Base-by-base conservation (phyloP, 805 yeast genomes). In the Kurtzmaniella fragi region DNA sequence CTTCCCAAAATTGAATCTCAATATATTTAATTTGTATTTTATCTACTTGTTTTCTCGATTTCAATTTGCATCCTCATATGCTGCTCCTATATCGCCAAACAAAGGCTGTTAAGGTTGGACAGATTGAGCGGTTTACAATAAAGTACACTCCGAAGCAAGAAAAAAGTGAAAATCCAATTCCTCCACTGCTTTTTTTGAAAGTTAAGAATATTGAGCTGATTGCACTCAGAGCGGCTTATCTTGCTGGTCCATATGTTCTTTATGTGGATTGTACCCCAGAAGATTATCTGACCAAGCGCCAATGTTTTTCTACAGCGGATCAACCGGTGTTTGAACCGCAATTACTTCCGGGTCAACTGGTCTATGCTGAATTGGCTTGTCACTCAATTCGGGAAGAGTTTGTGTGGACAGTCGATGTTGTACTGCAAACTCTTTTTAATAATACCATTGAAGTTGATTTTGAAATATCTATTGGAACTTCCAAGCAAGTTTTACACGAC, bases 201-300 rank as follows among this genome's bases (percentile, higher is more conserved):
- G 75, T 90, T 29, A 78, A 77, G 51, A 90, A 90, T 59, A 66
- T 63, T 3, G 96, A 89, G 57, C 75, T 78, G 46, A 63, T 85
- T 2, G 73, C 93, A 1, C 56, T 87, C 47, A 62, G 95, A 23
- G 95, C 97, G 0, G 84, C 95, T 1, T 87, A 82, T 50, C 60
- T 93, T 32, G 82, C 90, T 1, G 99, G 98, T 0, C 99, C 99
- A 0, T 91, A 80, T 54, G 70, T 86, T 2, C 61, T 93, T 5
- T 93, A 93, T 52, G 85, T 82, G 16, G 97, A 91, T 58, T 78
- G 93, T 35, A 69, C 81, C 33, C 80, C 91, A 0, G 67, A 59
- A 9, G 84, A 80, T 29, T 93, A 80, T 55, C 63, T 76, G 43
- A 80, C 75, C 39, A 57, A 71, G 30, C 56, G 67, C 39, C 59